Evolutionary conservation across 2,329 filamentous ascomycete species (phyloP).

Genomic region (Fusarium paranaense): DNA sequence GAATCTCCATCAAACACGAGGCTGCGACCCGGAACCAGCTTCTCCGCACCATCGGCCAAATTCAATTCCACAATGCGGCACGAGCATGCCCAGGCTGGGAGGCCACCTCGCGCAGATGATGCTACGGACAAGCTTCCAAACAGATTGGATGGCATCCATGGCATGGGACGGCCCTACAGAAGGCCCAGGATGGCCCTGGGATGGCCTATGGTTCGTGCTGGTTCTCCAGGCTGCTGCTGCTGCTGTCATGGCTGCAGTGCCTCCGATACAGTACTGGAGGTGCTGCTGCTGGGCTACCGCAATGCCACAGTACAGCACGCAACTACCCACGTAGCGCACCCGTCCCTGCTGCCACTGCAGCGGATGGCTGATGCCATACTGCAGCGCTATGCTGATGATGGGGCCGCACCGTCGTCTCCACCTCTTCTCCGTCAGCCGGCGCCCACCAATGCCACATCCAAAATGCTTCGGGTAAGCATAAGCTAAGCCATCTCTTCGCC

Average conservation of each 20-base stretch:
- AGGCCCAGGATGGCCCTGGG: slow-evolving; percentile 15
- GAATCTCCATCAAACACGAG: slow-evolving; percentile 37
- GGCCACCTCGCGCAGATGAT: slow-evolving; percentile 22
- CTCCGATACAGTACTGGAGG: slow-evolving; percentile 13
- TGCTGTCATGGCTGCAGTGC: slow-evolving; percentile 35
- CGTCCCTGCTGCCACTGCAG: slow-evolving; percentile 17
- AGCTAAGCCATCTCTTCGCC: slow-evolving; percentile 40
- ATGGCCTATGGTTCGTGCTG: slow-evolving; percentile 40
- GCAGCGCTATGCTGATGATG: slow-evolving; percentile 36
- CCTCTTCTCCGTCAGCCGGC: slow-evolving; percentile 38
- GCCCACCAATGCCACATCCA: slow-evolving; percentile 38
- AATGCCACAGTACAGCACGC: not conserved
- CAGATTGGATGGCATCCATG: slow-evolving; percentile 20
- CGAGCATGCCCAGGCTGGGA: slow-evolving; percentile 31
- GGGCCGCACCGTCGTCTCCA: slow-evolving; percentile 39
- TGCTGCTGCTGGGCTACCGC: not conserved
- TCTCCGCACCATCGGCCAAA: slow-evolving; percentile 42
- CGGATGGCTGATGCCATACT: slow-evolving; percentile 34
- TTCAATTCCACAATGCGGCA: slow-evolving; percentile 38
- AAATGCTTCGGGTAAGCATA: slow-evolving; percentile 44
- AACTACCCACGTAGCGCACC: slow-evolving; percentile 17
- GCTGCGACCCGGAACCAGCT: slow-evolving; percentile 35
- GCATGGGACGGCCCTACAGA: slow-evolving; percentile 13
- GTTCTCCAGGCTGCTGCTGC: slow-evolving; percentile 23
- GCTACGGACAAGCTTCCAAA: slow-evolving; percentile 16